Conservation (phyloP, 768 basidiomycete genomes). For the Neoboletus brunneissimus region DNA sequence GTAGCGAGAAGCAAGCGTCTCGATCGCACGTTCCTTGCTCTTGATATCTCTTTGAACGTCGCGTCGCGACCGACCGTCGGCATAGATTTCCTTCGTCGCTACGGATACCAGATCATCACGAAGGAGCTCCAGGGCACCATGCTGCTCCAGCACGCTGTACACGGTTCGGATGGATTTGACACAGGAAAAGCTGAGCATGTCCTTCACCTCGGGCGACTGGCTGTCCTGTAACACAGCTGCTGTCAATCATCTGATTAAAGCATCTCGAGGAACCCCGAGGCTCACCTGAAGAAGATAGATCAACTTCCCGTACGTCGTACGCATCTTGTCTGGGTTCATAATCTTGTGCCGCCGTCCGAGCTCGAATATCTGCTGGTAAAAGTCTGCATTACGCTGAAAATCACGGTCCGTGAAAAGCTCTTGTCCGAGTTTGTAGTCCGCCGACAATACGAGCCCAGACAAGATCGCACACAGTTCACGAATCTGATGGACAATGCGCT, state of each 20-base stretch:
- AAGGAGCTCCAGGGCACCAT: conserved; percentile 63
- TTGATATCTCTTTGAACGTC: conserved; percentile 86
- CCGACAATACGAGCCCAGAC: conserved; percentile 76
- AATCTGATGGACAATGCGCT: conserved; percentile 83
- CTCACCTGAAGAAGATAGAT: conserved; percentile 78
- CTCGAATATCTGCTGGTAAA: conserved; percentile 79
- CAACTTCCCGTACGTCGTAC: conserved; percentile 83
- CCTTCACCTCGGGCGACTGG: conserved; percentile 77
- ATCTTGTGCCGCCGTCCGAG: conserved; percentile 84
- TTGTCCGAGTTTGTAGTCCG: conserved; percentile 88
- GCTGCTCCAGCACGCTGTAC: conserved; percentile 59
- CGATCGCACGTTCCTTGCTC: conserved; percentile 81
- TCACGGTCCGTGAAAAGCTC: conserved; percentile 80
- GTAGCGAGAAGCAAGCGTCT: conserved; percentile 65
- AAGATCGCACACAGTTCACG: conserved; percentile 85
- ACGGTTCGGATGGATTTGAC: conserved; percentile 78
- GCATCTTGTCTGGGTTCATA: conserved; percentile 92
- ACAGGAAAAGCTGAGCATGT: conserved; percentile 76
- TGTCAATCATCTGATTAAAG: neutral
- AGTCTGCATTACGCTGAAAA: conserved; percentile 75
- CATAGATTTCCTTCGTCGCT: conserved; percentile 80
- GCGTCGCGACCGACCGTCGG: conserved; percentile 65
- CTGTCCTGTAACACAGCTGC: conserved; percentile 56
- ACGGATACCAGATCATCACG: conserved; percentile 72
- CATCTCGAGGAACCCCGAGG: neutral